Evolutionary conservation across 164 flowering plant genomes (phyloP), one percentile per base, ranked within the genome.

Genomic region (Houttuynia cordata): DNA sequence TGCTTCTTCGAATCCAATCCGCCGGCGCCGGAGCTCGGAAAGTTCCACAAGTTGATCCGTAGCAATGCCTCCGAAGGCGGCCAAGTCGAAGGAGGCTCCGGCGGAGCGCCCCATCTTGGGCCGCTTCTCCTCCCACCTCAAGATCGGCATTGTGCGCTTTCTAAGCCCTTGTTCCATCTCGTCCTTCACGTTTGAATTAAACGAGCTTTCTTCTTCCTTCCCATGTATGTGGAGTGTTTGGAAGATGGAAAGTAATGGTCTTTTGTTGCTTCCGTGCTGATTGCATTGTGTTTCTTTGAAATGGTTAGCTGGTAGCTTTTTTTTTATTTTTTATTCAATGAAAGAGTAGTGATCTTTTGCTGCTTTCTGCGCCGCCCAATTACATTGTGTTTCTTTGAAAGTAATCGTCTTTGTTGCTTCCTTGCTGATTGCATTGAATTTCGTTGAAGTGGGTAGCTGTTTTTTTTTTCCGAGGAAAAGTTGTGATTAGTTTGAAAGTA

Each of bases 41-140:
- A 20, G n/a, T n/a, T n/a, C 56, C 5, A 19, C 24, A 10, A 10
- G 54, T 18, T 13, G 8, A 4, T 18, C n/a, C 20, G 40, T 15
- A 6, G 42, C 20, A 20, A 88, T 89, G 98, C 95, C 98, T 63
- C 96, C 96, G 0, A 89, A 88, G 64, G 79, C 91, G 30, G 71
- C 95, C 14, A 92, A 87, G 73, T 75, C 87, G 0, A 92, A 92
- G 82, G 96, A 92, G 58, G 91, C 81, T 1, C 89, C 93, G 2
- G 85, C 75, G 2, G 98, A 92, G 76, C 73, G 90, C 25, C 93
- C 96, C 10, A 87, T 92, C 62, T 80, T 92, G 24, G 98, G 98
- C 24, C 86, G 98, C 1, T 92, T 92, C 79, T 92, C 98, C 6
- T 92, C 98, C 70, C 96, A 92, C 60, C 86, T 92, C 73, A 92